Conservation (phyloP, 768 basidiomycete species). For the Cubamyces lactineus region DNA sequence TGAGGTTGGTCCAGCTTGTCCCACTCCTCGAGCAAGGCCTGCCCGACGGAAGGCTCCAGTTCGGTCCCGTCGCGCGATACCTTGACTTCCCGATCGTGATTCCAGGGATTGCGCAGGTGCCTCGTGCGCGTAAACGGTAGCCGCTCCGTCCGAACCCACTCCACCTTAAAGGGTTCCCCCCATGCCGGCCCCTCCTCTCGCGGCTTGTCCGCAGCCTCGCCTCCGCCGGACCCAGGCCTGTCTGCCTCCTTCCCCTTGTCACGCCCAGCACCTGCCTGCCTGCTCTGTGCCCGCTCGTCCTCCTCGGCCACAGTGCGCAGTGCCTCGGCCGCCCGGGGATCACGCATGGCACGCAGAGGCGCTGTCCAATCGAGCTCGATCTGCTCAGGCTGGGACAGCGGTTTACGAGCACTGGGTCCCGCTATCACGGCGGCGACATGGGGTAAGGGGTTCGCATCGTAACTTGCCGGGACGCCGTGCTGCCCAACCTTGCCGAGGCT, state of each 20-base stretch:
- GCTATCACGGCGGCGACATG: constrained; percentile 19
- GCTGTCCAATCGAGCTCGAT: constrained; percentile 48
- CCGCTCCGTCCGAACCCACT: constrained; percentile 76
- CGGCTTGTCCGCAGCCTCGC: not conserved
- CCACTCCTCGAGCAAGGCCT: constrained; percentile 74
- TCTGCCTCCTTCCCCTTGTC: constrained; percentile 20
- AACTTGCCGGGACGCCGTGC: constrained; percentile 30
- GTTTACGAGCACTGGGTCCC: constrained; percentile 1
- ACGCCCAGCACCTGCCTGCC: constrained; percentile 16
- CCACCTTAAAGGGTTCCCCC: constrained; percentile 80
- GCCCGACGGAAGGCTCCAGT: constrained; percentile 78
- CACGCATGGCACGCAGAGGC: constrained; percentile 41
- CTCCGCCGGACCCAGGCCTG: constrained; percentile 29
- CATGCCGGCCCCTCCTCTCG: constrained; percentile 44
- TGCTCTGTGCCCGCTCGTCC: constrained; percentile 22
- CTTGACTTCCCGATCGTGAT: constrained; percentile 80
- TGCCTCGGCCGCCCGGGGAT: constrained; percentile 17
- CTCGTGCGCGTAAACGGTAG: constrained; percentile 78
- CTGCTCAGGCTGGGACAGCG: constrained; percentile 12
- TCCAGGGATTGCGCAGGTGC: constrained; percentile 92
- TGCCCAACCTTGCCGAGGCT: constrained; percentile 34
- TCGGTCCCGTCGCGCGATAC: constrained; percentile 92
- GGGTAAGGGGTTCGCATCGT: constrained; percentile 11
- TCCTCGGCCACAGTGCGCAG: constrained; percentile 27
- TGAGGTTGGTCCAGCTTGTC: constrained; percentile 31